A percentile compares a stretch with the other conserved stretches of the same genome.
Evolutionary conservation across 768 basidiomycete species (phyloP).

Genomic region (Boletus sensibilis): DNA sequence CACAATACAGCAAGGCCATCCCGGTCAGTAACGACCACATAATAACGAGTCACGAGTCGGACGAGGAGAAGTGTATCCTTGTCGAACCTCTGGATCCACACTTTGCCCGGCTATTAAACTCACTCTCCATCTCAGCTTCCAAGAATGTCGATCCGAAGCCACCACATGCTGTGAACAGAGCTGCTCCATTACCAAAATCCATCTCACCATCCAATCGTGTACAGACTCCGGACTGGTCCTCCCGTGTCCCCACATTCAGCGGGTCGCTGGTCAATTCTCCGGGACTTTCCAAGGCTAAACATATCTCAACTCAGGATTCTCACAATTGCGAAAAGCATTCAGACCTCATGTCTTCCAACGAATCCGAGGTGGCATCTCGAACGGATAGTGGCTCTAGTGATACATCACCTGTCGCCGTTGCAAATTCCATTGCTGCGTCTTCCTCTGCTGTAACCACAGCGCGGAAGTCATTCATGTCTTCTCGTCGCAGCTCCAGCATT

Average conservation of each 20-base stretch:
- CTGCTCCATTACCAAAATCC: slow-evolving; percentile 11
- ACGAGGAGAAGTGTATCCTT: slow-evolving; percentile 28
- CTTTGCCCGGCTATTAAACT: slow-evolving; percentile 64
- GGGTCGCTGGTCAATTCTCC: slow-evolving; percentile 9
- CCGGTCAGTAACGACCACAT: slow-evolving; percentile 19
- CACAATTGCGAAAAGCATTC: slow-evolving; percentile 6
- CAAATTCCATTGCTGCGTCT: slow-evolving; percentile 8
- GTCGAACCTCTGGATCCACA: slow-evolving; percentile 58
- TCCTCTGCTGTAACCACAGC: slow-evolving; percentile 13
- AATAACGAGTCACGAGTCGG: slow-evolving; percentile 32
- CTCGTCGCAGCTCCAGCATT: slow-evolving; percentile 44
- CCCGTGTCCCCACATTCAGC: slow-evolving; percentile 28
- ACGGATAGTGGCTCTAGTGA: slow-evolving; percentile 2
- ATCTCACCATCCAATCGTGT: slow-evolving; percentile 12
- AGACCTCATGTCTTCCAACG: not conserved
- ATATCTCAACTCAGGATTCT: slow-evolving; percentile 1
- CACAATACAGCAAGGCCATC: slow-evolving; percentile 47
- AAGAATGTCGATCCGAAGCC: slow-evolving; percentile 27
- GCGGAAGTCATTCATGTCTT: slow-evolving; percentile 25
- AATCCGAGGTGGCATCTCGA: slow-evolving; percentile 1
- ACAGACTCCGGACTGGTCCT: slow-evolving; percentile 34
- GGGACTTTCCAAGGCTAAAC: slow-evolving; percentile 3
- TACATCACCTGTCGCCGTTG: slow-evolving; percentile 7
- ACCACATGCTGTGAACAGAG: slow-evolving; percentile 1
- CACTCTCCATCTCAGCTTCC: slow-evolving; percentile 56